Percentiles rank a stretch among this genome's conserved stretches.
Conservation (phyloP, 108 stramenopile species). For the Pseudonitzschia multistriata region DNA sequence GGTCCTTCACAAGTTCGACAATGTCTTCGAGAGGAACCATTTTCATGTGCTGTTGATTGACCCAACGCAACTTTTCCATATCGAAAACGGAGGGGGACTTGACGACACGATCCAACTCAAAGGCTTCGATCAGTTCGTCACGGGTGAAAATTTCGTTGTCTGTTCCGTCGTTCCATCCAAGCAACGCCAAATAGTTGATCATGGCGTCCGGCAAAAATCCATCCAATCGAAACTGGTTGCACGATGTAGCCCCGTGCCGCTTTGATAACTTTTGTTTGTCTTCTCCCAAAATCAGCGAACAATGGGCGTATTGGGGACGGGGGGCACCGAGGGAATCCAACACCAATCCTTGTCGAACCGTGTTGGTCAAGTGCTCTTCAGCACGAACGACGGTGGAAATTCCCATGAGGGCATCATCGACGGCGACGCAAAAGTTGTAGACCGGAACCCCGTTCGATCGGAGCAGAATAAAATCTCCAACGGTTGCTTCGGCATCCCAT, state of each 20-base stretch:
- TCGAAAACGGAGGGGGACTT: slow-evolving; percentile 96
- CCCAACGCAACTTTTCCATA: slow-evolving; percentile 94
- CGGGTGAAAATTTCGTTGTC: slow-evolving; percentile 94
- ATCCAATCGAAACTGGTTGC: slow-evolving; percentile 91
- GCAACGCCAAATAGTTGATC: slow-evolving; percentile 94
- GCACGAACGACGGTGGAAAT: slow-evolving; percentile 96
- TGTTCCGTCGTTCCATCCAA: slow-evolving; percentile 98
- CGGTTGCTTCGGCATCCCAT: slow-evolving; percentile 96
- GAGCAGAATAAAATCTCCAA: slow-evolving; percentile 96
- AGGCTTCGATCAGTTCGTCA: slow-evolving; percentile 93
- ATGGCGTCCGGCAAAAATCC: slow-evolving; percentile 93
- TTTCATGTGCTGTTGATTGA: slow-evolving; percentile 94
- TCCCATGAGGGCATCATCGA: slow-evolving; percentile 95
- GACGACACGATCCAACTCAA: slow-evolving; percentile 89
- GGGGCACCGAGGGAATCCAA: slow-evolving; percentile 88
- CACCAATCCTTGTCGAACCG: slow-evolving; percentile 88
- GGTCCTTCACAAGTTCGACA: slow-evolving; percentile 68
- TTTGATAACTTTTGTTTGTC: slow-evolving; percentile 96
- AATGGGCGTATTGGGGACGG: slow-evolving; percentile 92
- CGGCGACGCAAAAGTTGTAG: slow-evolving; percentile 98
- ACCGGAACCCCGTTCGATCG: slow-evolving; percentile 93
- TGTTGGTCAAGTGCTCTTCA: slow-evolving; percentile 97
- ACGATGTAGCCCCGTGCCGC: slow-evolving; percentile 96
- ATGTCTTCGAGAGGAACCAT: slow-evolving; percentile 60
- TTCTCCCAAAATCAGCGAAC: slow-evolving; percentile 95